phyloP scores from a whole-genome alignment of 2,329 filamentous ascomycete species.

The Phaeosphaeria sp. region DNA sequence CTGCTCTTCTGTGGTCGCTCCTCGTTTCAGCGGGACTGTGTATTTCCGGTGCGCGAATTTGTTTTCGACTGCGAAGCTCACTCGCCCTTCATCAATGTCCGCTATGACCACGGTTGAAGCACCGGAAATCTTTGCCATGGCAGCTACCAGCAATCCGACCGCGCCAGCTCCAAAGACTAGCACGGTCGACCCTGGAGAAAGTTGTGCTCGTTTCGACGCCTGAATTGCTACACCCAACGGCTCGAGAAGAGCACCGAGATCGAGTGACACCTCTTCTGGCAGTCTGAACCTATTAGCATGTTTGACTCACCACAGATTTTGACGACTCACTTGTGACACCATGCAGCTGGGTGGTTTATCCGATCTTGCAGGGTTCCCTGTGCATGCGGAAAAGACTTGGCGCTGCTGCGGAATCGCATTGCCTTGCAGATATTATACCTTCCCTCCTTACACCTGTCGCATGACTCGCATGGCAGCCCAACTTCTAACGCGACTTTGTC shows the following conservation, averaged over 20 bases:
- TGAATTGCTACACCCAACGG: constrained; percentile 67
- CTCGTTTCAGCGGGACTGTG: constrained; percentile 55
- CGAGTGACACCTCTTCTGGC: constrained; percentile 59
- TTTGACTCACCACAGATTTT: not conserved
- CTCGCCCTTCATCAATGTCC: constrained; percentile 64
- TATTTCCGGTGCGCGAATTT: constrained; percentile 56
- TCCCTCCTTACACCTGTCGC: constrained; percentile 61
- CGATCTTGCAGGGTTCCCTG: constrained; percentile 69
- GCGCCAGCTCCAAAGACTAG: constrained; percentile 68
- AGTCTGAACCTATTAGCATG: constrained; percentile 42
- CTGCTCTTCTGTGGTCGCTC: constrained; percentile 60
- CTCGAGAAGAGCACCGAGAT: constrained; percentile 65
- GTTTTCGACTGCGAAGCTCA: constrained; percentile 62
- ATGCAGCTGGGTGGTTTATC: constrained; percentile 66
- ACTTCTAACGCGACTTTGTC: constrained; percentile 94
- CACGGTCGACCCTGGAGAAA: constrained; percentile 56
- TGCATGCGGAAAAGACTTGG: constrained; percentile 66
- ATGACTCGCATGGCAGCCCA: constrained; percentile 78
- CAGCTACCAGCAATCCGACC: constrained; percentile 65
- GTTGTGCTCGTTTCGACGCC: constrained; percentile 61
- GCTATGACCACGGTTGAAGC: constrained; percentile 64
- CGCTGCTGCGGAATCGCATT: constrained; percentile 65
- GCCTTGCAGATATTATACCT: constrained; percentile 68
- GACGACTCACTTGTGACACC: constrained; percentile 60
- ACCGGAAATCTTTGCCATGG: constrained; percentile 61